Base-by-base conservation (phyloP, 1,139 yeast species). In the Debaryomycetaceae sp. region DNA sequence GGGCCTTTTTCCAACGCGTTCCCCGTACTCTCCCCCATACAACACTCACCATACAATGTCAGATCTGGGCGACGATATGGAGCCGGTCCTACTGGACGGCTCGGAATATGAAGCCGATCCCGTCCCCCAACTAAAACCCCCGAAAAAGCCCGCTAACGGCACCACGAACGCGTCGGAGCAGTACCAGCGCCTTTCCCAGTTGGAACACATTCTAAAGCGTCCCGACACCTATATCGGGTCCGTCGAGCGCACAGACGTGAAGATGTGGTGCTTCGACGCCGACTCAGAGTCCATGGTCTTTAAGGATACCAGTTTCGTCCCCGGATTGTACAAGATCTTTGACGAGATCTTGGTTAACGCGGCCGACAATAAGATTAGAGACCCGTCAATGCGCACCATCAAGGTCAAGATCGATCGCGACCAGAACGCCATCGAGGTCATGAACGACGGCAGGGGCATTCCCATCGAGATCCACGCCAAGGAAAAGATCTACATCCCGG, bases 221-320 rank as follows among this genome's bases (percentile, higher is more conserved):
- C 99, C 99, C 1, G 99, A 92, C 51, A 90, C 98, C 12, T 92
- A 92, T 56, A 80, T 92, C 44, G 99, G 99, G 5, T 86, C 97
- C 2, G 81, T 87, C 23, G 98, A 90, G 54, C 71, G 68, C 32
- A 76, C 83, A 26, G 80, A 75, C 31, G 71, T 77, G 30, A 77
- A 74, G 35, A 79, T 85, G 74, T 92, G 98, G 98, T 70, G 86
- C 27, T 79, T 65, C 46, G 85, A 85, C 49, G 73, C 72, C 16
- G 73, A 65, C 19, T 61, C 73, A 1, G 81, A 80, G 40, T 66
- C 77, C 20, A 83, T 92, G 95, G 74, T 58, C 26, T 76, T 62
- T 43, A 74, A 68, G 39, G 68, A 64, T 20, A 94, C 90, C 21
- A 72, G 68, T 26, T 81, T 86, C 40, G 97, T 90, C 12, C 98